Percentiles rank a stretch among this genome's conserved stretches.
These are phyloP conservation scores for Pythium apleroticum DNA, from an alignment of 352 stramenopile species.

Conservation along the genomic window DNA sequence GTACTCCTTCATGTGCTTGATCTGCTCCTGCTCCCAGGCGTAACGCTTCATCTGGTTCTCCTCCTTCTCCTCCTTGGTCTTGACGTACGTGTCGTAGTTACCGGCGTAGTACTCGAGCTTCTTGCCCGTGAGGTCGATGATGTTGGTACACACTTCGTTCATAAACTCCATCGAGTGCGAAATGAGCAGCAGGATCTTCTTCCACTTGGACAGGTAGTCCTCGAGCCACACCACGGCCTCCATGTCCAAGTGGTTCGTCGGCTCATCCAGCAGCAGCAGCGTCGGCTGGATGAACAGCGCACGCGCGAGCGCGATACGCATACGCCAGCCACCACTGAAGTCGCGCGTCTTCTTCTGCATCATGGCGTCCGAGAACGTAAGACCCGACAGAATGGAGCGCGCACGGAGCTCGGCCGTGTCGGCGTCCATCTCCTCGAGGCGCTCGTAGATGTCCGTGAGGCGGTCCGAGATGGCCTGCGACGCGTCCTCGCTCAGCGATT, in stretches of 20 bases:
- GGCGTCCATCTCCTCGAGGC: slow-evolving; percentile 94
- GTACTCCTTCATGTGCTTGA: slow-evolving; percentile 99
- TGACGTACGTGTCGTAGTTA: slow-evolving; percentile 99
- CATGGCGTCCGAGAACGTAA: slow-evolving; percentile 96
- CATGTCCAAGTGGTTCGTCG: slow-evolving; percentile 97
- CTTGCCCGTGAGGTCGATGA: slow-evolving; percentile 94
- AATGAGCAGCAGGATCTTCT: slow-evolving; percentile 97
- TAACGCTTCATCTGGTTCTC: slow-evolving; percentile 99
- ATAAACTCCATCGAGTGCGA: slow-evolving; percentile 99
- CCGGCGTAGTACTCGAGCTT: slow-evolving; percentile 98
- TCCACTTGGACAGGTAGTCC: slow-evolving; percentile 96
- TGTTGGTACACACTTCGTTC: slow-evolving; percentile 98
- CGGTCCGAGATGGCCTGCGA: slow-evolving; percentile 86
- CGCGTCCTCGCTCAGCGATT: slow-evolving; percentile 88
- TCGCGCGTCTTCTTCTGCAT: slow-evolving; percentile 93
- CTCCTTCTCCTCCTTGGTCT: slow-evolving; percentile 95
- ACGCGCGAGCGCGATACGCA: slow-evolving; percentile 95
- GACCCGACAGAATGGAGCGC: slow-evolving; percentile 92
- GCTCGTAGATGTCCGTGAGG: slow-evolving; percentile 94
- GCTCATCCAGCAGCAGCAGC: slow-evolving; percentile 94
- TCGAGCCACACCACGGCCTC: slow-evolving; percentile 98
- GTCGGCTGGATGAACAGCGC: slow-evolving; percentile 97
- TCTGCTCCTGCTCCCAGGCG: slow-evolving; percentile 97
- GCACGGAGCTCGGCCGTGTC: slow-evolving; percentile 93
- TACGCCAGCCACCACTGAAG: slow-evolving; percentile 95